These are phyloP conservation scores for Magnaporthiopsis incrustans DNA, from an alignment of 2,329 filamentous ascomycete genomes.

Conservation along the genomic window DNA sequence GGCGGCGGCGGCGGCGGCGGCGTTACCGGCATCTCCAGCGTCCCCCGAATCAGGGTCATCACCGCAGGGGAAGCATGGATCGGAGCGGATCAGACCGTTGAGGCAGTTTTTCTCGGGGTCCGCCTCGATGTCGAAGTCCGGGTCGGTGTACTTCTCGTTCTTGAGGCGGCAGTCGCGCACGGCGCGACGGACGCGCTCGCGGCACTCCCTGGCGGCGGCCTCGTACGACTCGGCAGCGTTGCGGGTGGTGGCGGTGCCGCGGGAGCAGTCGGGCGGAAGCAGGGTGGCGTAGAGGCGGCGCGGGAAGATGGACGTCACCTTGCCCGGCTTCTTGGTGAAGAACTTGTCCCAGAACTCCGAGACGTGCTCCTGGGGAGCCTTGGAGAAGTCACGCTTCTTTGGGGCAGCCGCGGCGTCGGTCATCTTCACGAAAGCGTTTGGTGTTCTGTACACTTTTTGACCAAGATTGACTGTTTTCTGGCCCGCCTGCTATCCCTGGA, in stretches of 20 bases:
- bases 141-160: slow-evolving; percentile 37
- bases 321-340: slow-evolving; percentile 31
- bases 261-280: slow-evolving; percentile 18
- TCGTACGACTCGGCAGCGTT: slow-evolving; percentile 35
- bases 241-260: slow-evolving; percentile 21
- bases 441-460: not conserved
- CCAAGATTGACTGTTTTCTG: too few relatives aligned
- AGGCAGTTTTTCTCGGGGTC: slow-evolving; percentile 30
- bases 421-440: not conserved
- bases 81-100: slow-evolving; percentile 19
- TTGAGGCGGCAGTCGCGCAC: slow-evolving; percentile 34
- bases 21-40: slow-evolving; percentile 5
- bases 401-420: not conserved
- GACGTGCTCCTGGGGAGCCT: slow-evolving; percentile 31
- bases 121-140: slow-evolving; percentile 34
- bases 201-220: slow-evolving; percentile 30
- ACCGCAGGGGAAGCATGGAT: slow-evolving; percentile 6
- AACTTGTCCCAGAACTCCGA: slow-evolving; percentile 34
- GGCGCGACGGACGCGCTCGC: slow-evolving; percentile 29
- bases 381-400: slow-evolving; percentile 12
- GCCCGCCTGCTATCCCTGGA: too few relatives aligned
- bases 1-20: not conserved
- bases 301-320: slow-evolving; percentile 36
- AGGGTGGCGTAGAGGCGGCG: slow-evolving; percentile 29
- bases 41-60: slow-evolving; percentile 5